Conservation (phyloP, 805 yeast species). For the Hanseniaspora jakobsenii region DNA sequence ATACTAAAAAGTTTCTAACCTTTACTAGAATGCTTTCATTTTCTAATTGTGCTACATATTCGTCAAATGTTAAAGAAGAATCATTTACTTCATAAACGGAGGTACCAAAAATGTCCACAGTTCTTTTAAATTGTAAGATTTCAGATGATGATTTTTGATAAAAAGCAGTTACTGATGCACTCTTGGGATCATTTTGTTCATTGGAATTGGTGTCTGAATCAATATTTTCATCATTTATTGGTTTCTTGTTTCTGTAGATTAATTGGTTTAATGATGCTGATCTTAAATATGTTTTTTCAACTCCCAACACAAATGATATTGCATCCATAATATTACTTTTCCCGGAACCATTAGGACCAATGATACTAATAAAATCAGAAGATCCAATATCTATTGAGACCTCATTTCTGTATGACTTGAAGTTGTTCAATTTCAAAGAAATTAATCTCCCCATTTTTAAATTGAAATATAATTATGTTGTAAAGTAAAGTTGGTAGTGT, state of each 20-base stretch:
- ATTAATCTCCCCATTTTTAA: conserved; percentile 63
- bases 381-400: conserved; percentile 72
- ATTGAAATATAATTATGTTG: no score
- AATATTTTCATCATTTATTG: conserved; percentile 18
- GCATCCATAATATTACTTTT: conserved; percentile 97
- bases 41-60: conserved; percentile 56
- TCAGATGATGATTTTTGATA: conserved; percentile 44
- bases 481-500: no score
- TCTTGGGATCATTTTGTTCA: conserved; percentile 31
- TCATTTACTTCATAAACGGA: conserved; percentile 61
- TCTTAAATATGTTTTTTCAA: conserved; percentile 61
- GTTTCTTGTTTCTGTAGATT: conserved; percentile 59
- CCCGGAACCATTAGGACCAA: conserved; percentile 98
- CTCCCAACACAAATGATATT: conserved; percentile 84
- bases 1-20: conserved; percentile 83
- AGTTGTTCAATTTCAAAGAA: conserved; percentile 69
- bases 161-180: conserved; percentile 67
- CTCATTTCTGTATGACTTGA: conserved; percentile 80
- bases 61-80: conserved; percentile 45
- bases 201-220: conserved; percentile 18
- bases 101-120: conserved; percentile 44
- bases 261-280: conserved; percentile 63
- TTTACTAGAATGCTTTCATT: conserved; percentile 72
- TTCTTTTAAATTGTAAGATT: conserved; percentile 48
- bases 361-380: conserved; percentile 73